Percentiles rank a stretch among this genome's conserved stretches.
phyloP scores from a whole-genome alignment of 2,329 filamentous ascomycete species.

The Pyrenophora graminea region DNA sequence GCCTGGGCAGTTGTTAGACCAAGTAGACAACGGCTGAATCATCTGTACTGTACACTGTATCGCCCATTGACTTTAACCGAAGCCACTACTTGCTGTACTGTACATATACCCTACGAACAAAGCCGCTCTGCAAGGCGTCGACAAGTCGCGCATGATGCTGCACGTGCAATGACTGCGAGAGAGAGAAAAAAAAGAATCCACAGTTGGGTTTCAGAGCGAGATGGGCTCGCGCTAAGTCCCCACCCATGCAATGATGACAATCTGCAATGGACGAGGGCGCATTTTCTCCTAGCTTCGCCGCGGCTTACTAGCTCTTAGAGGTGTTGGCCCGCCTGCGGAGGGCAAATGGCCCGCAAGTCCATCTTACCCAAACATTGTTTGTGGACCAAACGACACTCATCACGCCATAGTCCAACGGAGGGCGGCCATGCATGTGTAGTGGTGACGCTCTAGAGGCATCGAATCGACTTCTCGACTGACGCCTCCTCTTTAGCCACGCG shows the following conservation, averaged over 20 bases:
- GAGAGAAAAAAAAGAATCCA: constrained; percentile 7
- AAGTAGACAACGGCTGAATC: no score
- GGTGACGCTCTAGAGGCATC: not conserved
- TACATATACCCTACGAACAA: not conserved
- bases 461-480: no score
- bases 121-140: constrained; percentile 5
- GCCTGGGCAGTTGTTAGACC: no score
- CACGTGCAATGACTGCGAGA: constrained; percentile 16
- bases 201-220: constrained; percentile 21
- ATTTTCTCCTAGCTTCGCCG: constrained; percentile 7
- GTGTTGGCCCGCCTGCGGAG: not conserved
- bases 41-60: no score
- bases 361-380: not conserved
- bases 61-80: no score
- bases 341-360: not conserved
- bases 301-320: not conserved
- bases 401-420: constrained; percentile 9
- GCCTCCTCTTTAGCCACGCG: constrained; percentile 9
- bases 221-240: constrained; percentile 2
- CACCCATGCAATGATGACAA: constrained; percentile 9
- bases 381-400: constrained; percentile 1
- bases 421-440: constrained; percentile 1
- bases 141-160: constrained; percentile 12
- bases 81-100: no score
- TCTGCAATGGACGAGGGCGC: constrained; percentile 7